Base-by-base conservation (phyloP, 2,329 filamentous ascomycete genomes). In the Cladosporium sp. region DNA sequence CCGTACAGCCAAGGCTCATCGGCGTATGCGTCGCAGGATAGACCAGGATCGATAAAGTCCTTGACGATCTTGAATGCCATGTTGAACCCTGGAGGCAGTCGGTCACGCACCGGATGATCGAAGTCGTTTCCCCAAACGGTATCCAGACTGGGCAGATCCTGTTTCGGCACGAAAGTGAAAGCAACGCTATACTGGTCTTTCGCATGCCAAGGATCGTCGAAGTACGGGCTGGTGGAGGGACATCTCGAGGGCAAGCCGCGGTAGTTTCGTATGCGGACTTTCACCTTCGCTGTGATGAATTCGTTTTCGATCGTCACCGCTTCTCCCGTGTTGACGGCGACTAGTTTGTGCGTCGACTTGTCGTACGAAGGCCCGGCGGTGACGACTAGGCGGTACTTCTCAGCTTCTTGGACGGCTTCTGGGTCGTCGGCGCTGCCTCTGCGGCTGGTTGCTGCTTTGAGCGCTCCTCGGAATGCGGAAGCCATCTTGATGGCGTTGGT, bases 81-180 rank as follows among this genome's bases (percentile, higher is more conserved):
- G 65, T 82, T 84, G 69, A 96, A 95, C 0, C 92, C 89, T 0
- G 88, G 88, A 0, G 92, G 92, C 2, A 97, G 74, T 7, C 84
- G 79, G 63, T 95, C 86, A 20, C 90, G 82, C 56, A 99, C 90
- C 0, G 92, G 89, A 44, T 87, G 82, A 63, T 96, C 91, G 64
- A 96, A 95, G 73, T 96, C 90, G 66, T 97, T 96, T 22, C 92
- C 92, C 64, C 95, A 96, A 48, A 96, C 83, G 2, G 96, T 78
- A 56, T 93, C 82, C 9, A 79, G 68, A 32, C 82, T 88, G 1
- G 77, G 73, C 38, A 95, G 82, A 22, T 69, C 69, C 15, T 70
- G 61, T 59, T 86, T 88, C 7, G 87, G 88, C 0, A 80, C 82
- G 67, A 96, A 89, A 39, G 81, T 79, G 63, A 96, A 85, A 8